These are phyloP conservation scores for Silene uniflora DNA, from an alignment of 148 eudicot species.

Conservation along the genomic window DNA sequence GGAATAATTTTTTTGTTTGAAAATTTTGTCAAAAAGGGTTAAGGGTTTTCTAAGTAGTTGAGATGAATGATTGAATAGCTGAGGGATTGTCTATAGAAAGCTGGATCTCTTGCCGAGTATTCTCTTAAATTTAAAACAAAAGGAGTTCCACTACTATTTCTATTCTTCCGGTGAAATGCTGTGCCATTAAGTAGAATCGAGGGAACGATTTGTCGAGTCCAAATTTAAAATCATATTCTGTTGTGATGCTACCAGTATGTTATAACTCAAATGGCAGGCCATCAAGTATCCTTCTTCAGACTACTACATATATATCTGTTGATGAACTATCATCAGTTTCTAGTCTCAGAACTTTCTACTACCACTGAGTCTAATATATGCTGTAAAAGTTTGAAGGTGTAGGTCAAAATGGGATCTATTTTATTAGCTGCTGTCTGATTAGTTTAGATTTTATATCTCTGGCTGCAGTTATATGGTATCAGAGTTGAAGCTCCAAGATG, in stretches of 20 bases:
- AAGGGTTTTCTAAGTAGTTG: neutral
- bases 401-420: neutral
- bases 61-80: neutral
- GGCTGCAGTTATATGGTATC: neutral
- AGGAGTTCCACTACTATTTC: neutral
- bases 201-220: neutral
- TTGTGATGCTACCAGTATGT: neutral
- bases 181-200: neutral
- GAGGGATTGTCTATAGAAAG: neutral
- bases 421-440: neutral
- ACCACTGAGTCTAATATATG: neutral
- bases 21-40: too few species aligned
- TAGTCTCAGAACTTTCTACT: neutral
- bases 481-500: neutral
- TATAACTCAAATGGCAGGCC: neutral
- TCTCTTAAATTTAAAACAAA: neutral
- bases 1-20: too few species aligned
- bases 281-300: neutral
- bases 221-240: neutral
- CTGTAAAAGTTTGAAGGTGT: neutral
- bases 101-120: neutral
- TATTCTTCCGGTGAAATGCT: neutral
- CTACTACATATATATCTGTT: slow-evolving; percentile 3
- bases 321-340: neutral
- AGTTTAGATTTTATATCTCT: too few species aligned